These are phyloP conservation scores for Oryza meyeriana DNA, from an alignment of 176 grass and related monocot species.

Conservation along the genomic window DNA sequence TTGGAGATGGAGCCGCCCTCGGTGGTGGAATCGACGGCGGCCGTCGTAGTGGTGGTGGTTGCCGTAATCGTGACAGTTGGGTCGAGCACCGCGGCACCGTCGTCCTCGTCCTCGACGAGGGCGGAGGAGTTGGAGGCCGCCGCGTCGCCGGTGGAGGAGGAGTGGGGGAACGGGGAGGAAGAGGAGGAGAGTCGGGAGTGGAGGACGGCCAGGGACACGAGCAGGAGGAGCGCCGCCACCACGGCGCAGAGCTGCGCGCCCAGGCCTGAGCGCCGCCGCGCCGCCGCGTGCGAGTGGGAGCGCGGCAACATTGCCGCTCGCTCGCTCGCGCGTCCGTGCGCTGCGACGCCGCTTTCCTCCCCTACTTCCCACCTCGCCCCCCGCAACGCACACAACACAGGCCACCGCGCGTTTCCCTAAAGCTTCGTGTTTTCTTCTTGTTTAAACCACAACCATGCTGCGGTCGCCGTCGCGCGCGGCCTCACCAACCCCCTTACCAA, in stretches of 20 bases:
- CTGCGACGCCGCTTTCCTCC: constrained; percentile 30
- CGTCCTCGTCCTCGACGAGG: constrained; percentile 45
- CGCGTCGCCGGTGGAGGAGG: constrained; percentile 20
- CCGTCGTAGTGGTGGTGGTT: constrained; percentile 6
- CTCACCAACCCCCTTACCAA: constrained; percentile 30
- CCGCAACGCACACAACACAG: constrained; percentile 2
- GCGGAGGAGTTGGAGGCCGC: constrained; percentile 16
- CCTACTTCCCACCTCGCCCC: background rate
- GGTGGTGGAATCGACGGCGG: background rate
- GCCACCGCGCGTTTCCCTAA: background rate
- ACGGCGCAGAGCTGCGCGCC: constrained; percentile 71
- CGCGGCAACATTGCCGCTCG: constrained; percentile 52
- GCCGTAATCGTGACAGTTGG: constrained; percentile 29
- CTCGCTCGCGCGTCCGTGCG: background rate
- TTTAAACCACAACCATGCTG: background rate
- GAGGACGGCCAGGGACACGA: constrained; percentile 79
- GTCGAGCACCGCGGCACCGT: constrained; percentile 31
- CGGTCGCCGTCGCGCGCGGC: background rate
- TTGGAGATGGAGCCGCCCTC: background rate
- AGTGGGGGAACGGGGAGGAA: constrained; percentile 26
- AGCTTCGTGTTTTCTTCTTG: background rate
- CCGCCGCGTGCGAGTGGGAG: constrained; percentile 50
- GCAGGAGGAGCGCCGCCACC: constrained; percentile 66
- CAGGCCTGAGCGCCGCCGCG: constrained; percentile 67
- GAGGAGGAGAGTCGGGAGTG: constrained; percentile 67